Evolutionary conservation across 495 filamentous ascomycete genomes (phyloP).

Genomic region (Penicillium fimorum): DNA sequence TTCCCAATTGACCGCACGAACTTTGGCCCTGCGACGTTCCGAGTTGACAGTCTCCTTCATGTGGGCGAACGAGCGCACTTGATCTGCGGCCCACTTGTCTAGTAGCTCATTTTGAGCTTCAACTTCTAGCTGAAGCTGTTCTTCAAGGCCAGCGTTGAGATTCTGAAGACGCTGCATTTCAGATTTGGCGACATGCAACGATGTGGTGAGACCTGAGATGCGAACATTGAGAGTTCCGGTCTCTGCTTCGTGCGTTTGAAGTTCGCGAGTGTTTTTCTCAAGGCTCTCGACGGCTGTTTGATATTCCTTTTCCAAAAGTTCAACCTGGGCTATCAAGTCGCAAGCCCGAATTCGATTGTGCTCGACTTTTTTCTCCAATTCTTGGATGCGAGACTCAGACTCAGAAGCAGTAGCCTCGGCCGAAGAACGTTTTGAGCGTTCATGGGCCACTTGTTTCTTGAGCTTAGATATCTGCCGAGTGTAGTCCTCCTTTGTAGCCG

Average conservation of each 20-base stretch:
- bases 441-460: constrained; percentile 34
- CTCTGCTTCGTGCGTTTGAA: constrained; percentile 44
- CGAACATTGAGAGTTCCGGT: constrained; percentile 40
- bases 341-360: constrained; percentile 38
- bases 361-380: constrained; percentile 40
- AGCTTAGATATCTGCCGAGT: constrained; percentile 42
- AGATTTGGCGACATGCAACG: constrained; percentile 30
- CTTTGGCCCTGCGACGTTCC: constrained; percentile 39
- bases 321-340: constrained; percentile 34
- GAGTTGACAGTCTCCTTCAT: constrained; percentile 42
- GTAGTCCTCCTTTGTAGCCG: constrained; percentile 29
- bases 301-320: constrained; percentile 35
- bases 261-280: constrained; percentile 31
- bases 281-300: constrained; percentile 22
- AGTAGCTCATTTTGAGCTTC: constrained; percentile 39
- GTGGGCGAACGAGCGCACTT: constrained; percentile 36
- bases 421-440: constrained; percentile 34
- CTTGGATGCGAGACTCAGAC: constrained; percentile 35
- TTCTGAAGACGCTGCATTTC: constrained; percentile 34
- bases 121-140: constrained; percentile 35
- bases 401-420: constrained; percentile 38
- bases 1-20: constrained; percentile 43
- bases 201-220: constrained; percentile 39
- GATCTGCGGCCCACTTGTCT: constrained; percentile 40
- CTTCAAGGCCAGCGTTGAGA: constrained; percentile 37